A percentile compares a stretch with the other conserved stretches of the same genome.
These are phyloP conservation scores for Hamamelis virginiana DNA, from an alignment of 164 flowering plant genomes.

Conservation along the genomic window DNA sequence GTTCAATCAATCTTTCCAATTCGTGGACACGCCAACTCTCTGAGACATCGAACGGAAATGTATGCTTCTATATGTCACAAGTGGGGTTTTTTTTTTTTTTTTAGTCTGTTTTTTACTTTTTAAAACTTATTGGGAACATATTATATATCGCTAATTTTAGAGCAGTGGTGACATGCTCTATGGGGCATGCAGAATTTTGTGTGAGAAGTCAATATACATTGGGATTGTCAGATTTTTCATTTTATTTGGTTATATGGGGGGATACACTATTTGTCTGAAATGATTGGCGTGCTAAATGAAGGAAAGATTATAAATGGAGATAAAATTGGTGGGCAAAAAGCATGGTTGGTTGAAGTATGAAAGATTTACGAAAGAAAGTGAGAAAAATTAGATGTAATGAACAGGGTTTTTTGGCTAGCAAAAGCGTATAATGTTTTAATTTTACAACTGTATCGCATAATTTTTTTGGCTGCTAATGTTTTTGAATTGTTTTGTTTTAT, in stretches of 20 bases:
- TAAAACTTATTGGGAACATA: not conserved
- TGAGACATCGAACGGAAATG: conserved; percentile 78
- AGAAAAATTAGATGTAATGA: not conserved
- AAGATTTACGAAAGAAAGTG: not conserved
- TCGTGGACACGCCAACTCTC: conserved; percentile 94
- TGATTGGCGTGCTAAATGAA: not conserved
- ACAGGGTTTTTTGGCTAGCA: not conserved
- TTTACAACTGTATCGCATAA: not conserved
- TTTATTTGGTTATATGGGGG: not conserved
- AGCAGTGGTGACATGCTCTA: not conserved
- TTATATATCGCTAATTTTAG: not conserved
- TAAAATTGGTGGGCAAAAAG: not conserved
- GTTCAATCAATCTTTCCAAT: conserved; percentile 86
- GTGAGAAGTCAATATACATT: not conserved
- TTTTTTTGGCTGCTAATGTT: conserved; percentile 4
- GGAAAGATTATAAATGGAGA: not conserved
- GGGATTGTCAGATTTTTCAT: not conserved
- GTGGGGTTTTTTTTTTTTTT: not conserved
- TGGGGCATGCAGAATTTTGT: not conserved
- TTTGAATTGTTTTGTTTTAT: not conserved
- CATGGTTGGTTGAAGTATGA: not conserved
- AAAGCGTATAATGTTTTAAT: not conserved
- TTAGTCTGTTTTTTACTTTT: not conserved
- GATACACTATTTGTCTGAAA: not conserved
- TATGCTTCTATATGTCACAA: conserved; percentile 25